These are phyloP conservation scores for Phellopilus nigrolimitatus DNA, from an alignment of 1,284 basidiomycete species.

Conservation along the genomic window DNA sequence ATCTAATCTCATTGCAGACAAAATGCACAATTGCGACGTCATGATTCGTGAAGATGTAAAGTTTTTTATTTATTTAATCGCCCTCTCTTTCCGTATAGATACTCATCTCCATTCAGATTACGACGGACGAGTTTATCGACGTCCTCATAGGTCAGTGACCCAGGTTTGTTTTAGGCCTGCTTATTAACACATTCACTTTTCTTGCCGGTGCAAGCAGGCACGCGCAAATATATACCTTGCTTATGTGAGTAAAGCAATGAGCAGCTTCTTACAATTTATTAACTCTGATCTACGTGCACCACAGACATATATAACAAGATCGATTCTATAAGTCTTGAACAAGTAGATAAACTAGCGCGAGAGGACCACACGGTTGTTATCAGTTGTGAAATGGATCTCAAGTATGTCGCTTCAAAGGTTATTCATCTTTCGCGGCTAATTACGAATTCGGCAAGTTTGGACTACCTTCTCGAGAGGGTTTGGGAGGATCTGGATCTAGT, in stretches of 20 bases:
- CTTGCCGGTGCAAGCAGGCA: conserved; percentile 52
- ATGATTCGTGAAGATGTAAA: conserved; percentile 95
- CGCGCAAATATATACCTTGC: conserved; percentile 93
- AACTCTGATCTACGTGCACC: conserved; percentile 1
- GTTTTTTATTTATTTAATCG: conserved; percentile 16
- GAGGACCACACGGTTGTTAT: conserved; percentile 90
- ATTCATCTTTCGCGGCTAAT: conserved; percentile 6
- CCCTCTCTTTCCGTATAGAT: conserved; percentile 13
- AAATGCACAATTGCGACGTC: conserved; percentile 91
- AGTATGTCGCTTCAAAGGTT: conserved; percentile 41
- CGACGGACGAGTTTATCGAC: conserved; percentile 96
- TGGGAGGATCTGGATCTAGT: conserved; percentile 87
- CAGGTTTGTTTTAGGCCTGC: no score
- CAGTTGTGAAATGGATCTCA: conserved; percentile 88
- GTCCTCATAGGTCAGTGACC: conserved; percentile 80
- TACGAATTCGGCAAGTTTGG: conserved; percentile 49
- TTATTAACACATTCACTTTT: conserved; percentile 10
- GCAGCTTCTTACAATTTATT: conserved; percentile 10
- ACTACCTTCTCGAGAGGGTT: conserved; percentile 84
- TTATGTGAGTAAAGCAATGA: conserved; percentile 49
- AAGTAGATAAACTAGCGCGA: conserved; percentile 83
- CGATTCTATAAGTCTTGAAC: conserved; percentile 87
- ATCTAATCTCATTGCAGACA: conserved; percentile 40
- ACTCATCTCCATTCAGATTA: conserved; percentile 54
- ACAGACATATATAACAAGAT: conserved; percentile 95